Evolutionary conservation across 768 basidiomycete genomes (phyloP).

Genomic region (Lactarius hengduanensis): DNA sequence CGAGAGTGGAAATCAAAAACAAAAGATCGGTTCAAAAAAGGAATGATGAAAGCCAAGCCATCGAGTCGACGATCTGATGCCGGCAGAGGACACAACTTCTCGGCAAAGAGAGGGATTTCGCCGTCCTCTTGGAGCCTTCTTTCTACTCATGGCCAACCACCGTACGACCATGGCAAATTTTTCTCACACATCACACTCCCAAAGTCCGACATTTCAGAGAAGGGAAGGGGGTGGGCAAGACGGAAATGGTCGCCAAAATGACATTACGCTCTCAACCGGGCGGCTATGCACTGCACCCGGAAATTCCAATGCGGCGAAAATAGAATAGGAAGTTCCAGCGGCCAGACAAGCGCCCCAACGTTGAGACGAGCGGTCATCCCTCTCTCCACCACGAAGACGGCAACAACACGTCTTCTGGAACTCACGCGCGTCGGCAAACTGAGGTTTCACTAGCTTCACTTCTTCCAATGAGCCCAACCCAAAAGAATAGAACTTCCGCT

Average conservation of each 20-base stretch:
- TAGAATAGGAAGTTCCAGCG: neutral
- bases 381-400: neutral
- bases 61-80: constrained; percentile 24
- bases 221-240: neutral
- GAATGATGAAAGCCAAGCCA: constrained; percentile 26
- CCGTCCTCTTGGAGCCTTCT: constrained; percentile 22
- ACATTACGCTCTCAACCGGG: constrained; percentile 2
- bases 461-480: neutral
- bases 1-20: constrained; percentile 7
- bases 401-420: neutral
- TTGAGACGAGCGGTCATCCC: neutral
- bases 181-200: constrained; percentile 3
- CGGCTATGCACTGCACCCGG: neutral
- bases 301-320: neutral
- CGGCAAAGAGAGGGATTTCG: neutral
- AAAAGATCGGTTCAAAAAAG: constrained; percentile 22
- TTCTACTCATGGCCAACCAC: constrained; percentile 5
- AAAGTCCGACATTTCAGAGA: constrained; percentile 10
- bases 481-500: neutral
- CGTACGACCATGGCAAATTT: neutral
- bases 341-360: neutral
- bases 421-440: neutral
- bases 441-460: neutral
- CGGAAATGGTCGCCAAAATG: neutral
- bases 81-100: constrained; percentile 4